Conservation (phyloP, 1,284 basidiomycete genomes). For the Peniophora sp. region DNA sequence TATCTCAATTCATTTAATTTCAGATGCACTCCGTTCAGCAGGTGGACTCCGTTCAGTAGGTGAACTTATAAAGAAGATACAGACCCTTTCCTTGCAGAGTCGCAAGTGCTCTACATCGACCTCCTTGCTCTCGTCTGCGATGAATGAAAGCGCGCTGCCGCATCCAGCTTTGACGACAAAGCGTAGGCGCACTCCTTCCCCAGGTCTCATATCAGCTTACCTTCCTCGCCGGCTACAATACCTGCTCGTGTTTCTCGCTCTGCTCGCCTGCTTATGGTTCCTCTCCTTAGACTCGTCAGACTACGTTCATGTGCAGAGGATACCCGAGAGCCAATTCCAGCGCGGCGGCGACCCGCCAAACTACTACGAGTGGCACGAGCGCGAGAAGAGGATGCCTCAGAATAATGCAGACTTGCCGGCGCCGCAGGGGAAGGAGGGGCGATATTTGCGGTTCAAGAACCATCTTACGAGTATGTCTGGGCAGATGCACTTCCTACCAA, state of each 20-base stretch:
- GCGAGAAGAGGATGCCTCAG: conserved; percentile 38
- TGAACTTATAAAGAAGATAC: no score
- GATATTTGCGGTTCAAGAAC: conserved; percentile 42
- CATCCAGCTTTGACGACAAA: no score
- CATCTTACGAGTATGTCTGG: conserved; percentile 33
- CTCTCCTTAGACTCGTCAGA: background rate
- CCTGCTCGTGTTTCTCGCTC: background rate
- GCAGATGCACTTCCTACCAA: conserved; percentile 6
- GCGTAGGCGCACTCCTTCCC: no score
- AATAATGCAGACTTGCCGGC: conserved; percentile 31
- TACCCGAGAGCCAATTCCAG: background rate
- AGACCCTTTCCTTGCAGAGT: no score
- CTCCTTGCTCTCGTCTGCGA: no score
- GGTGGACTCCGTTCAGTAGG: no score
- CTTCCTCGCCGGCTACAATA: background rate
- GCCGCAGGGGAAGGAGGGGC: conserved; percentile 33
- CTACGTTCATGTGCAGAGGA: background rate
- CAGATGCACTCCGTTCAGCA: no score
- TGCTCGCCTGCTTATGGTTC: background rate
- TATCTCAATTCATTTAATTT: no score
- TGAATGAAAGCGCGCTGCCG: no score
- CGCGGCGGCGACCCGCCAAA: conserved; percentile 28
- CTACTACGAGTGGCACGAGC: conserved; percentile 35
- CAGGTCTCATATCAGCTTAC: background rate
- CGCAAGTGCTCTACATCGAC: no score